Evolutionary conservation across 179 eudicot species (phyloP).

Genomic region (Heliamphora ciliata): DNA sequence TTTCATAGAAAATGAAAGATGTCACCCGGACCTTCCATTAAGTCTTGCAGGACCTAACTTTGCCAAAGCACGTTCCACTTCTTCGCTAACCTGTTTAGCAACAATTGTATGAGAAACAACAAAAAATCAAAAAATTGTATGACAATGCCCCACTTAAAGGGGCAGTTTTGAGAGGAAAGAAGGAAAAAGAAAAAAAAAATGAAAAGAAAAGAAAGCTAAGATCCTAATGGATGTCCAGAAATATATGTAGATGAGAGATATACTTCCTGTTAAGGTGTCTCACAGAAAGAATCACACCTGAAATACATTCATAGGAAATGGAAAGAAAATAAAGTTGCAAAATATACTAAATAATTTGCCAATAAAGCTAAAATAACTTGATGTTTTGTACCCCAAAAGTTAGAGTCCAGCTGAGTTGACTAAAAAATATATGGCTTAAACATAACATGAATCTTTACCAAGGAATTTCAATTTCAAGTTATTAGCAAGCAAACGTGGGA

Average conservation of each 20-base stretch:
- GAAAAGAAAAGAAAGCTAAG: background rate
- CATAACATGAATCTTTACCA: background rate
- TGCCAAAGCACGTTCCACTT: conserved; percentile 92
- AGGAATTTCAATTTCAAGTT: background rate
- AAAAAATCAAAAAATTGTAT: background rate
- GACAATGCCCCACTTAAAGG: background rate
- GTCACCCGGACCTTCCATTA: conserved; percentile 54
- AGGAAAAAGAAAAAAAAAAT: too few species aligned
- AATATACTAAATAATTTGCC: background rate
- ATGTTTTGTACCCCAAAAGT: background rate
- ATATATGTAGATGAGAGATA: background rate
- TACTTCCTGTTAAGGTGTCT: background rate
- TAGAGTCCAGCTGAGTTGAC: background rate
- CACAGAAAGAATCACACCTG: background rate
- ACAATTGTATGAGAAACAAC: conserved; percentile 14
- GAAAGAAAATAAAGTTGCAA: background rate
- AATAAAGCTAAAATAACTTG: background rate
- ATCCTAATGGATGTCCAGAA: background rate
- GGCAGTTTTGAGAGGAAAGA: background rate
- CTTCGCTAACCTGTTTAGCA: conserved; percentile 74
- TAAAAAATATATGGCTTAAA: background rate
- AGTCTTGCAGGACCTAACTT: conserved; percentile 74
- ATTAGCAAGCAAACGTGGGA: background rate
- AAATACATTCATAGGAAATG: background rate
- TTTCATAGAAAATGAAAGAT: background rate